phyloP scores from a whole-genome alignment of 2,329 filamentous ascomycete species.

The Neofusicoccum laricinum region DNA sequence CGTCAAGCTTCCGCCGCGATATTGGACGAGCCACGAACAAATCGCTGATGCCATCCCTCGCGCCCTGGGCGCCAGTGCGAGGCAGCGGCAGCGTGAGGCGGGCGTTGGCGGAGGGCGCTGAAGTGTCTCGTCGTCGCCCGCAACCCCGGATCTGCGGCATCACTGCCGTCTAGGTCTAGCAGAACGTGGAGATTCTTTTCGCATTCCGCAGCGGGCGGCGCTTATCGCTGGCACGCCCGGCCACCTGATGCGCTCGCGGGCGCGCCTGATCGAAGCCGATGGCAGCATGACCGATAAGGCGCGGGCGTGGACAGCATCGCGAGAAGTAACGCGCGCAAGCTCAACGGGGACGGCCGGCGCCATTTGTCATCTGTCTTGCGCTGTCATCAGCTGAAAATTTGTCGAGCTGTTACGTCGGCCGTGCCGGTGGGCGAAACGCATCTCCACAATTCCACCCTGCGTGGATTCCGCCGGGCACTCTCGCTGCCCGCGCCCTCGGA shows the following conservation, averaged over 20 bases:
- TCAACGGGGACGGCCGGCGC: conserved; percentile 6
- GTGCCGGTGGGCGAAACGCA: conserved; percentile 13
- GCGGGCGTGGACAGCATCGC: neutral
- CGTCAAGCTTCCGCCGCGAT: neutral
- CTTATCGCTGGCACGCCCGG: conserved; percentile 3
- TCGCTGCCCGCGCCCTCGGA: neutral
- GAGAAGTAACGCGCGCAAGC: neutral
- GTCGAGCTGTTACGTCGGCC: conserved; percentile 12
- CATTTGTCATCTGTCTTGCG: conserved; percentile 14
- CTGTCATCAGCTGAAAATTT: conserved; percentile 15
- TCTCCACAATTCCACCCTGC: conserved; percentile 11
- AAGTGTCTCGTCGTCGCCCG: conserved; percentile 4
- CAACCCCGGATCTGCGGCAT: conserved; percentile 5
- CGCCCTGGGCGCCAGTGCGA: neutral
- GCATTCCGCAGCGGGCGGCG: neutral
- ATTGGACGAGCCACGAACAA: neutral
- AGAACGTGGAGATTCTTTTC: conserved; percentile 9
- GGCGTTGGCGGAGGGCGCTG: neutral
- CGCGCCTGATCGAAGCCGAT: conserved; percentile 1
- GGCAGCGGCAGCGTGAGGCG: neutral
- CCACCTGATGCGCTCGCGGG: neutral
- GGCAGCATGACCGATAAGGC: neutral
- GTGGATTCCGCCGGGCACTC: conserved; percentile 6
- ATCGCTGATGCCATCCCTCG: neutral
- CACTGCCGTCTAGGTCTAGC: neutral